These are phyloP conservation scores for Aspergillus tanneri DNA, from an alignment of 2,329 filamentous ascomycete genomes.

Conservation along the genomic window DNA sequence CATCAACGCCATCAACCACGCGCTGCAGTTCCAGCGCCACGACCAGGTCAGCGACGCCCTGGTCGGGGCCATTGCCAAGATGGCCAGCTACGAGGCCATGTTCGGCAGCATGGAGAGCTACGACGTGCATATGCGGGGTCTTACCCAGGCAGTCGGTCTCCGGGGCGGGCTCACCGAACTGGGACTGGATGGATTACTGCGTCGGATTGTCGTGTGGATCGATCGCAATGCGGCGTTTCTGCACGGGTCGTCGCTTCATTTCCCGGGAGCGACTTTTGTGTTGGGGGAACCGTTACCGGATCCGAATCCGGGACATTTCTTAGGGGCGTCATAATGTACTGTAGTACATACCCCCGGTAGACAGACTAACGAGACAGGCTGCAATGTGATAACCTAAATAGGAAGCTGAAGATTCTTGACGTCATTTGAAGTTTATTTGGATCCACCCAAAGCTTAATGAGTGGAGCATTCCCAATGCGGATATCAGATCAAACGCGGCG, in stretches of 20 bases:
- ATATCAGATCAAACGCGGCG: too few species aligned
- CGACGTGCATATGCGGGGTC: conserved; percentile 50
- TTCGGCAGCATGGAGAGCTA: conserved; percentile 47
- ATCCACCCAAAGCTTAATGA: too few species aligned
- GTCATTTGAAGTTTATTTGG: not conserved
- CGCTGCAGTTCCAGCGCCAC: conserved; percentile 31
- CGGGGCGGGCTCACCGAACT: conserved; percentile 47
- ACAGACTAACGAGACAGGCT: not conserved
- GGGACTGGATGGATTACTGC: conserved; percentile 48
- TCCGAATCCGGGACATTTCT: conserved; percentile 38
- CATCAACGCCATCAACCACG: conserved; percentile 45
- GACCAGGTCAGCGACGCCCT: conserved; percentile 42
- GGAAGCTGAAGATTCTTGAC: not conserved
- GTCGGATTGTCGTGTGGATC: conserved; percentile 51
- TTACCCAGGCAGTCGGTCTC: conserved; percentile 45
- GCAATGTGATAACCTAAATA: not conserved
- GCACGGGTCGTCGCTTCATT: conserved; percentile 34
- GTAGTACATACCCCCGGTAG: not conserved
- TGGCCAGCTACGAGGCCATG: conserved; percentile 56
- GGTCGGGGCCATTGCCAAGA: conserved; percentile 51
- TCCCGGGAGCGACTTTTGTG: conserved; percentile 31
- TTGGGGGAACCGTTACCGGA: conserved; percentile 23
- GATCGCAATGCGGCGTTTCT: conserved; percentile 46
- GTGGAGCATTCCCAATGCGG: too few species aligned
- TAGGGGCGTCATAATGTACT: conserved; percentile 21